Percentiles rank a stretch among this genome's conserved stretches.
phyloP scores from a whole-genome alignment of 495 filamentous ascomycete species.

The Penicillium egyptiacum region DNA sequence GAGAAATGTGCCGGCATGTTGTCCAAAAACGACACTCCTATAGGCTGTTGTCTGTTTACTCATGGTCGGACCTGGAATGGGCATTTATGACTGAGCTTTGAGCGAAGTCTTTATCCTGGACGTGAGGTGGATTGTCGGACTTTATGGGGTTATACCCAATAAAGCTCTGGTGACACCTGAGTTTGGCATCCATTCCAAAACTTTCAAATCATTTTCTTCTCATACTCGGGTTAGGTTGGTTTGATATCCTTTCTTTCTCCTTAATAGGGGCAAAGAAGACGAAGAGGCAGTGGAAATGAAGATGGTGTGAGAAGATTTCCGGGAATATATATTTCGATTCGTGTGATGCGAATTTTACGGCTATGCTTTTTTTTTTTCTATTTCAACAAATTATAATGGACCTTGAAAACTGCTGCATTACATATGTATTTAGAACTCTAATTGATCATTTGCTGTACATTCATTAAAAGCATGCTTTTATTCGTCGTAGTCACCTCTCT shows the following conservation, averaged over 20 bases:
- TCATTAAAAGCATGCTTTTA: constrained; percentile 16
- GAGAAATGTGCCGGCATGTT: not conserved
- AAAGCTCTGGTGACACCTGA: too few species aligned
- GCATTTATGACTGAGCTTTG: not conserved
- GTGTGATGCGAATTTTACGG: not conserved
- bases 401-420: not conserved
- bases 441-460: constrained; percentile 15
- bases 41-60: not conserved
- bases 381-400: not conserved
- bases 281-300: not conserved
- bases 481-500: constrained; percentile 44
- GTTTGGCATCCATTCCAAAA: too few species aligned
- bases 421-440: constrained; percentile 2
- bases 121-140: not conserved
- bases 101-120: not conserved
- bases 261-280: too few species aligned
- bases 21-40: not conserved
- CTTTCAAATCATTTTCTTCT: too few species aligned
- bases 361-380: not conserved
- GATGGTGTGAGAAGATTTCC: not conserved
- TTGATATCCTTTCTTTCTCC: too few species aligned
- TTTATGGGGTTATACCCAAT: too few species aligned
- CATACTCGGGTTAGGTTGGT: too few species aligned
- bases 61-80: not conserved
- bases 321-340: not conserved